These are phyloP conservation scores for Trifolium subterraneum DNA, from an alignment of 306 rosid genomes.

Conservation along the genomic window DNA sequence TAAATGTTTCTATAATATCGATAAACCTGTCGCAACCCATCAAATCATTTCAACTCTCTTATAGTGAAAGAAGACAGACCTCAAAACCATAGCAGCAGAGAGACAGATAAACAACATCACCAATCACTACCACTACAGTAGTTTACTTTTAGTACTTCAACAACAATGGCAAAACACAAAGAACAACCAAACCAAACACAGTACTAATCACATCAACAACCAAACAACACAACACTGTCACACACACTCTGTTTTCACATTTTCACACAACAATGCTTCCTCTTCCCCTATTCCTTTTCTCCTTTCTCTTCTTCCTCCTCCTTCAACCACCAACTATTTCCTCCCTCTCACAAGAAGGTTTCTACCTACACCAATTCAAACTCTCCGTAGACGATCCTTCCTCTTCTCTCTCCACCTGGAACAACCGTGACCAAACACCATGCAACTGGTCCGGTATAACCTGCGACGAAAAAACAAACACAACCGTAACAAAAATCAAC, in stretches of 20 bases:
- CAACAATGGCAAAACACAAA: neutral
- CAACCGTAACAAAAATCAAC: constrained; percentile 54
- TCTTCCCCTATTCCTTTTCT: constrained; percentile 9
- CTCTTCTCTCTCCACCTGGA: constrained; percentile 70
- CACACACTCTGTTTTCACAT: neutral
- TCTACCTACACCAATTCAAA: constrained; percentile 58
- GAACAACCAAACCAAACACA: neutral
- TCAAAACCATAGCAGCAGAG: neutral
- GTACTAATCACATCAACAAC: too few species aligned
- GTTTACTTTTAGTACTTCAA: neutral
- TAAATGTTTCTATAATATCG: neutral
- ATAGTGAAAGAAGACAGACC: neutral
- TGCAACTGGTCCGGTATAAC: constrained; percentile 71
- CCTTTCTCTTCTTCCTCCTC: constrained; percentile 19
- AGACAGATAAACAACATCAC: neutral
- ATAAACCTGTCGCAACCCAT: neutral
- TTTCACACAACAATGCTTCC: constrained; percentile 17
- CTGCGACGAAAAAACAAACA: constrained; percentile 53
- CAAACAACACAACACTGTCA: neutral
- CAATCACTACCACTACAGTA: neutral
- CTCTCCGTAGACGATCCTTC: constrained; percentile 57
- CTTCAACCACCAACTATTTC: constrained; percentile 6
- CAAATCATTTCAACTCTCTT: neutral
- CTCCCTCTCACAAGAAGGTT: constrained; percentile 69
- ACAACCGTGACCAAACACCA: constrained; percentile 55